Base-by-base conservation (phyloP, 306 rosid genomes). In the Dicorynia guianensis region DNA sequence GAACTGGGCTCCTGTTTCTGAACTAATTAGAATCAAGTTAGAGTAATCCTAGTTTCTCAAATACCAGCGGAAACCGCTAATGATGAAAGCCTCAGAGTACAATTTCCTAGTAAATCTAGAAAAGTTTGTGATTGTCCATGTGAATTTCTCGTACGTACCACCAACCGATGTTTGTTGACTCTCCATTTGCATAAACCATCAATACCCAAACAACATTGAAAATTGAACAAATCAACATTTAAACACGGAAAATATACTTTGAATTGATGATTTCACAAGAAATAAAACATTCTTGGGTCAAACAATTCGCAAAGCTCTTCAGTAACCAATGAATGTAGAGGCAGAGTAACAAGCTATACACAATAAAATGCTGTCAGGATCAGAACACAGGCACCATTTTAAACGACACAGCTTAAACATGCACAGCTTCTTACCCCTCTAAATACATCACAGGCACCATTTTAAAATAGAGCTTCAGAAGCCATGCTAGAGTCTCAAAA, bases 111-210 rank as follows among this genome's bases (percentile, higher is more conserved):
- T 20, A 52, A 77, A 77, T 39, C 11, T 77, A 7, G 76, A 82
- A 52, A 82, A 78, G 53, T 73, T 49, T 5, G 34, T 5, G 1
- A 82, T 67, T 0, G 49, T 78, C 83, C 83, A 73, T 44, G 74
- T 67, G 67, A 72, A 77, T 10, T 66, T 72, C 56, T 15, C 50
- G 36, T 7, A 7, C 1, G 46, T 25, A 25, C 30, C 5, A 3
- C 4, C 1, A 76, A 0, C 5, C 0, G 6, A 39, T 3, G 8
- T 15, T 30, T 20, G n/a, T 9, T 63, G 18, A 20, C 61, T 14
- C 61, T 63, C 50, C 81, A 81, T 80, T 39, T 38, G 46, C 10
- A 18, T 17, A 57, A 6, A 47, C 44, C 57, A 6, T 42, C 20
- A 47, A 67, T 1, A 25, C 30, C 30, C 30, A 25, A 25, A 25